Percentiles rank a stretch among this genome's conserved stretches.
Conservation (phyloP, 2,329 filamentous ascomycete genomes). For the Penicillium sp. region DNA sequence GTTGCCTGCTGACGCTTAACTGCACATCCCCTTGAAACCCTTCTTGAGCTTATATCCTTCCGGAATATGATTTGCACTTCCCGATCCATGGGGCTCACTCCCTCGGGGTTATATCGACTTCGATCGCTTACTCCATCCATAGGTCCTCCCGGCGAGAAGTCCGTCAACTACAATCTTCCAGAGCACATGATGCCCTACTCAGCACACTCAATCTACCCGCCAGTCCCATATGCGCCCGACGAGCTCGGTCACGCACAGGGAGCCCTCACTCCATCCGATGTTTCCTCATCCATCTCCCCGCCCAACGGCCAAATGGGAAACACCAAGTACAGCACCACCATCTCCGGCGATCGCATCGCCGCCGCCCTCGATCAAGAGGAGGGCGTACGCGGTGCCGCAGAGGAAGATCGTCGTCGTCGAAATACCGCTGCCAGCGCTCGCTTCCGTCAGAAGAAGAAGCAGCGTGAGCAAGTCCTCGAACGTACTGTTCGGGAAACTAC, state of each 20-base stretch:
- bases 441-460: constrained; percentile 95
- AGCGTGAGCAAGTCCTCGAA: constrained; percentile 83
- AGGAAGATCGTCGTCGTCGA: constrained; percentile 85
- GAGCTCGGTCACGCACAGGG: constrained; percentile 38
- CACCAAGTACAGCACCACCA: constrained; percentile 43
- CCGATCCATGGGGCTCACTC: constrained; percentile 15
- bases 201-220: constrained; percentile 40
- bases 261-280: constrained; percentile 42
- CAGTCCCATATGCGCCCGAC: constrained; percentile 40
- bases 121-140: constrained; percentile 27
- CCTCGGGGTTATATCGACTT: constrained; percentile 6
- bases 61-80: constrained; percentile 22
- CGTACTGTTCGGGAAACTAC: constrained; percentile 78
- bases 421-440: constrained; percentile 87
- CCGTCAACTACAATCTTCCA: constrained; percentile 40
- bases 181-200: constrained; percentile 43
- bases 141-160: constrained; percentile 34
- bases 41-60: constrained; percentile 16
- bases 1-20: constrained; percentile 21
- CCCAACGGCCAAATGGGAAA: constrained; percentile 43
- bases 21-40: constrained; percentile 14
- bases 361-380: constrained; percentile 64
- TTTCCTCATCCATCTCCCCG: constrained; percentile 45
- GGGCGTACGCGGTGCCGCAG: constrained; percentile 69
- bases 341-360: constrained; percentile 43